A percentile compares a stretch with the other conserved stretches of the same genome.
These are phyloP conservation scores for Nitzschia putrida DNA, from an alignment of 108 stramenopile species.

Conservation along the genomic window DNA sequence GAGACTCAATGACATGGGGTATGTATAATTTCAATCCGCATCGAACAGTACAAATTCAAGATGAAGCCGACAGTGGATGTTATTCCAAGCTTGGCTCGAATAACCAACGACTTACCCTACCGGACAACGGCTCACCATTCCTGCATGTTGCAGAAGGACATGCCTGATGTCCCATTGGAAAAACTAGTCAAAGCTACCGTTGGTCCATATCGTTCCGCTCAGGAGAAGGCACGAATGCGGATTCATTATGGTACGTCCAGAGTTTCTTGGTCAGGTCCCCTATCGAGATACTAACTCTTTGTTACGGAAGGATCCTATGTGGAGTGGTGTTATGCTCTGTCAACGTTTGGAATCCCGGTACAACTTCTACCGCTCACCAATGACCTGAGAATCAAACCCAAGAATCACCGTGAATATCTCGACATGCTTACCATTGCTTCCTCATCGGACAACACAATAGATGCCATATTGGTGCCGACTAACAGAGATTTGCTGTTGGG, in stretches of 20 bases:
- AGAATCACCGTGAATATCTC: constrained; percentile 12
- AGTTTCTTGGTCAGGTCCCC: no score
- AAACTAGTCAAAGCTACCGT: constrained; percentile 1
- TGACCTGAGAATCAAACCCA: constrained; percentile 22
- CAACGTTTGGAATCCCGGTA: constrained; percentile 24
- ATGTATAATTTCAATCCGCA: not conserved
- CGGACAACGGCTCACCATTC: constrained; percentile 6
- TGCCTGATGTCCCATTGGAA: not conserved
- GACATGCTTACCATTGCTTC: not conserved
- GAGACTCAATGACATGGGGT: not conserved
- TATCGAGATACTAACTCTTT: no score
- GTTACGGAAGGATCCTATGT: constrained; percentile 30
- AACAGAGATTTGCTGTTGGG: constrained; percentile 33
- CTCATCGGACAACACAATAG: not conserved
- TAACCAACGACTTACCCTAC: not conserved
- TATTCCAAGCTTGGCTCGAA: not conserved
- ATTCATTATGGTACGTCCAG: constrained; percentile 11
- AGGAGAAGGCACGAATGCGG: not conserved
- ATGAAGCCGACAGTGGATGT: no score
- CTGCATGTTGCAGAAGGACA: not conserved
- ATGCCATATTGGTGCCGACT: not conserved
- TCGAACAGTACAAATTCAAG: not conserved
- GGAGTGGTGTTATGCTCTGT: constrained; percentile 24
- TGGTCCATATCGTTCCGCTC: no score
- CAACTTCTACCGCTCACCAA: constrained; percentile 21